Evolutionary conservation across 345 rosid species (phyloP).

Genomic region (Hibiscus trionum): DNA sequence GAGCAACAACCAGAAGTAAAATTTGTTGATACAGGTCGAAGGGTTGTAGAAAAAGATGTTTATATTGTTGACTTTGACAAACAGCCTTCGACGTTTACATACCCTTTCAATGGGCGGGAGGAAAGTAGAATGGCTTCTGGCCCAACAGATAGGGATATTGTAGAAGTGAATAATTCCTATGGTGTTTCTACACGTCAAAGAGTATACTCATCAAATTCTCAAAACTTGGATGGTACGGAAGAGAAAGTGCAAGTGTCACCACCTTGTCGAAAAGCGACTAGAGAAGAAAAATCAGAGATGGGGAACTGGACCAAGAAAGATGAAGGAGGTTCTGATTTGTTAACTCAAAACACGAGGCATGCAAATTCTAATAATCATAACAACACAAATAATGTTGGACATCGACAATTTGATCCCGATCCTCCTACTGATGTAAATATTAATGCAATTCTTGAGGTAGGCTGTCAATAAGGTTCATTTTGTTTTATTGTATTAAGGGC

Average conservation of each 20-base stretch:
- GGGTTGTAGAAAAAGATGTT: neutral
- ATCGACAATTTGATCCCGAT: neutral
- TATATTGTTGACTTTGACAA: neutral
- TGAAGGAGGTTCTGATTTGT: neutral
- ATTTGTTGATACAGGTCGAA: neutral
- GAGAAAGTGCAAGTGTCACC: neutral
- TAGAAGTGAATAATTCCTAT: neutral
- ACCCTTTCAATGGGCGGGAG: neutral
- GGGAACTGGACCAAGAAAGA: neutral
- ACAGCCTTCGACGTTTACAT: neutral
- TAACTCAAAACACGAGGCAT: neutral
- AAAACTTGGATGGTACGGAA: neutral
- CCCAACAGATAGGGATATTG: neutral
- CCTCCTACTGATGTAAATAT: neutral
- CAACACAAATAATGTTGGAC: neutral
- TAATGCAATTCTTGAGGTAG: neutral
- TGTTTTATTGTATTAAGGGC: neutral
- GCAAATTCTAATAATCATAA: neutral
- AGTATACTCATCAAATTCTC: neutral
- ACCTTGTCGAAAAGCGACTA: neutral
- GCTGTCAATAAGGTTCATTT: neutral
- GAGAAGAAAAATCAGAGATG: neutral
- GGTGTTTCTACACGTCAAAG: neutral
- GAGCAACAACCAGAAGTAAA: neutral
- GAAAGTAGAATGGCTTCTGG: neutral